Evolutionary conservation across 495 filamentous ascomycete species (phyloP), one percentile per base, ranked within the genome.

Genomic region (Pyronema domesticum): DNA sequence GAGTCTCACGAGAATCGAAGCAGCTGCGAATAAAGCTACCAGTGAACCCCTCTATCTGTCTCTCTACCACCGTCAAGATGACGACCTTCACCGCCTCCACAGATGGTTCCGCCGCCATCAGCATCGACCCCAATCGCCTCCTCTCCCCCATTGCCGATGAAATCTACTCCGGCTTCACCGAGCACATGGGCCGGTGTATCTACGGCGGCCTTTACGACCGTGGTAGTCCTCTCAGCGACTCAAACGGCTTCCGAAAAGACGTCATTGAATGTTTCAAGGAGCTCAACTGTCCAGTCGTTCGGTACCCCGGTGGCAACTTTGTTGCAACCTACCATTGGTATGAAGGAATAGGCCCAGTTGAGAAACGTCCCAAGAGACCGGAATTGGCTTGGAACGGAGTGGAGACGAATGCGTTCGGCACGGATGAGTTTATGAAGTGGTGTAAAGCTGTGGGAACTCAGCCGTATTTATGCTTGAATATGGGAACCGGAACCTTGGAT

Each of bases 121-220:
- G 73, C 55, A 70, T 84, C 34, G 75, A 83, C 60, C 68, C 78
- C 1, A 60, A 68, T 10, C 73, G 78, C 57, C 73, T 73, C 53
- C 68, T 85, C 55, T 79, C 79, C 30, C 79, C 79, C 63, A 85
- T 86, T 60, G 78, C 82, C 64, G 73, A 75, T 13, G 83, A 82
- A 59, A 83, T 80, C 60, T 85, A 85, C 73, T 79, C 80, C 43
- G 81, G 82, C 8, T 86, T 86, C 62, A 82, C 78, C 51, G 82
- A 85, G 82, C 83, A 87, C 60, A 86, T 85, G 81, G 84, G 83
- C 44, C 75, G 84, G 43, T 89, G 83, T 68, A 85, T 89, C 66
- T 89, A 89, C 64, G 83, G 83, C 53, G 84, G 84, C 55, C 83
- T 89, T 62, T 87, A 86, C 67, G 83, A 86, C 55, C 83, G 82